Percentiles rank a stretch among this genome's conserved stretches.
Evolutionary conservation across 805 yeast genomes (phyloP).

Genomic region (Grigorovia yakushimaensis): DNA sequence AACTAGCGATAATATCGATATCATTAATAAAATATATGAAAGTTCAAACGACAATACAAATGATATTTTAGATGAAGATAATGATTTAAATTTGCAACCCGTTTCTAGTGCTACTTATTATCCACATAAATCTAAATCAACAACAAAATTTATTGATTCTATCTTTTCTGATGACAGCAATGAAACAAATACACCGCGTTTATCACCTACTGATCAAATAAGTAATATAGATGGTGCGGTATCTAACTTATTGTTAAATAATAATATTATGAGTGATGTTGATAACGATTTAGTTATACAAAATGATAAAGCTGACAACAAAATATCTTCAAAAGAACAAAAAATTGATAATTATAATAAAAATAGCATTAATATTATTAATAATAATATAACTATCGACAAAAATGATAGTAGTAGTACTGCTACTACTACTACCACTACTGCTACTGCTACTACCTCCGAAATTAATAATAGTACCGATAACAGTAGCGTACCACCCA

Average conservation of each 20-base stretch:
- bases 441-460: no score
- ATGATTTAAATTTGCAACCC: constrained; percentile 37
- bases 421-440: no score
- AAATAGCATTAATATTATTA: no score
- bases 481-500: no score
- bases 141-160: constrained; percentile 7
- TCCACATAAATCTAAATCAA: constrained; percentile 45
- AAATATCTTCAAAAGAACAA: not conserved
- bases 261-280: not conserved
- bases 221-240: not conserved
- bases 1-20: not conserved
- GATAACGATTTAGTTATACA: not conserved
- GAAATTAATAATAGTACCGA: no score
- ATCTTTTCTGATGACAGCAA: not conserved
- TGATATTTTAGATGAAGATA: not conserved
- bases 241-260: no score
- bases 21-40: not conserved
- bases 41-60: not conserved
- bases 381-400: no score
- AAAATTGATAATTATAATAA: no score
- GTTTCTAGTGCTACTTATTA: constrained; percentile 62
- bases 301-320: not conserved
- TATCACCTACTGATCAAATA: not conserved
- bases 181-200: not conserved
- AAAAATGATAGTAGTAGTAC: no score